Base-by-base conservation (phyloP, 2,329 filamentous ascomycete genomes). In the Alternaria consortialis region DNA sequence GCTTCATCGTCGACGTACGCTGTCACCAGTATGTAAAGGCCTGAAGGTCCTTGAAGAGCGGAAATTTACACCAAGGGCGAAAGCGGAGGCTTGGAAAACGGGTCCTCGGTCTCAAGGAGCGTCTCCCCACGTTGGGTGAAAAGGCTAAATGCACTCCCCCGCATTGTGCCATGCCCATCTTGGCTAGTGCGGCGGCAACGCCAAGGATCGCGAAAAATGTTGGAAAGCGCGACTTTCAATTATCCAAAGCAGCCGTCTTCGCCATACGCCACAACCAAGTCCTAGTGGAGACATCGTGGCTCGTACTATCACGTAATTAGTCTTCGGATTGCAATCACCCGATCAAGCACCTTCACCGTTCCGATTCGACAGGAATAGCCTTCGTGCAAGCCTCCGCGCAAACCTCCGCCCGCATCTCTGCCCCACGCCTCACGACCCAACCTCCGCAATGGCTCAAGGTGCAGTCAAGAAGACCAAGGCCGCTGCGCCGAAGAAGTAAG, bases 371-470 rank as follows among this genome's bases (percentile, higher is more conserved):
- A 25, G 20, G 20, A 25, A 42, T 42, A 25, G 20, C 20, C 20
- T 44, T 17, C 40, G 34, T 43, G 17, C 36, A 47, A 56, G 17
- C 23, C 23, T 53, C 25, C 27, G 42, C 37, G 50, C 43, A 46
- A 58, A 29, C 34, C 50, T 59, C 39, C 47, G 32, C 36, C 17
- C 53, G 36, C 53, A 39, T 56, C 58, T 53, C 54, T 32, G 59
- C 58, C 46, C 60, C 42, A 51, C 58, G 44, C 40, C 27, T 29
- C 50, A 27, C 48, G 20, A 15, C 8, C 25, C 25, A 25, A 17
- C 52, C n/a, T 46, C 15, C 55, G 56, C 48, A 63, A 84, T 84
- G 83, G 81, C 82, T 20, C 83, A 84, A 79, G 82, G 82, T 60
- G 70, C 75, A 36, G 69, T 85, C 56, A 85, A 85, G 65, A 84